Evolutionary conservation across 2,329 filamentous ascomycete species (phyloP), one percentile per base, ranked within the genome.

Genomic region (Aureobasidium pullulans): DNA sequence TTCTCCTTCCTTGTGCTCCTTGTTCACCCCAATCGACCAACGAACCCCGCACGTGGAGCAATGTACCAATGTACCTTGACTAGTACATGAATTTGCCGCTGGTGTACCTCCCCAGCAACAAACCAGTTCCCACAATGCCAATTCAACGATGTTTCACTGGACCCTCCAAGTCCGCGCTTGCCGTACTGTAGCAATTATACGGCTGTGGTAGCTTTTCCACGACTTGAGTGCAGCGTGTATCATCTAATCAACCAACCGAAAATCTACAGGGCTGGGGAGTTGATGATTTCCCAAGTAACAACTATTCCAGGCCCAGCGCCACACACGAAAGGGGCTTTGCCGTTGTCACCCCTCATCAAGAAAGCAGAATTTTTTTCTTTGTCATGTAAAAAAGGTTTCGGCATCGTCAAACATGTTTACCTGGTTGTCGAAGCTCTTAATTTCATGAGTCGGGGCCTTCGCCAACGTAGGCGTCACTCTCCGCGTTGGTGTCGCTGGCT

Each of bases 41-140:
- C 52, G 31, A 36, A 56, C 52, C 52, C 52, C 52, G 52, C 52
- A 56, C 52, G 52, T 56, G 52, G 31, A 32, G 29, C 37, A 5
- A 44, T 28, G 52, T 56, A 46, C 31, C 37, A 19, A n/a, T 6
- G 49, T 53, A 53, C 49, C 36, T 42, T 23, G 28, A 52, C 39
- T n/a, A 23, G 32, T 16, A 39, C 32, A 52, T 9, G 4, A 11
- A 15, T 29, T 28, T 53, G 49, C 49, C 49, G 37, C 37, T 19
- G 11, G 34, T 16, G 31, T 29, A n/a, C 15, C 37, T 40, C 15
- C 37, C 37, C 15, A 36, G 34, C 37, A 53, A 16, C 36, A 53
- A 52, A 52, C n/a, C 28, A 42, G 37, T 53, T 53, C 49, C 49
- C 49, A 42, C 49, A 42, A 11, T 28, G 15, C 2, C 36, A 8